A percentile compares a stretch with the other conserved stretches of the same genome.
Conservation (phyloP, 1,139 yeast genomes). For the Nematodospora anomalae region DNA sequence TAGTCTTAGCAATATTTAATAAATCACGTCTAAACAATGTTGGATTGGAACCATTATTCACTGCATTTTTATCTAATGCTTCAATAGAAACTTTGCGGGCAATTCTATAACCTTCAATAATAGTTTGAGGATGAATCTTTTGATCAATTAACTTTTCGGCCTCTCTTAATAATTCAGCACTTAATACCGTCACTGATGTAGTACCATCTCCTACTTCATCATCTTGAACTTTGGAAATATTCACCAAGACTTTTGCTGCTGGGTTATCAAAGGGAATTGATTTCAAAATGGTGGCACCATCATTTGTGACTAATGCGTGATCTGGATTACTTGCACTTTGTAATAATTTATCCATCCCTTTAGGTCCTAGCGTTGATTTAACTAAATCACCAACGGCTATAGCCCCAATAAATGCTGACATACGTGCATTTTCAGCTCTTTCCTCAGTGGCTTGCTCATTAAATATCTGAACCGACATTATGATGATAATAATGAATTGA, state of each 20-base stretch:
- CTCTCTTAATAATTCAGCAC: constrained; percentile 90
- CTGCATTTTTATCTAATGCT: constrained; percentile 77
- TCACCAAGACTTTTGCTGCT: constrained; percentile 95
- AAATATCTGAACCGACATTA: constrained; percentile 82
- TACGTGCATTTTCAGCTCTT: constrained; percentile 95
- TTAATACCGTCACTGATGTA: constrained; percentile 93
- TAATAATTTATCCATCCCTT: constrained; percentile 95
- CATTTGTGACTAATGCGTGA: constrained; percentile 83
- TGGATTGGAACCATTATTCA: constrained; percentile 65
- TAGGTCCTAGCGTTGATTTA: constrained; percentile 94
- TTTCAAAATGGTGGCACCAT: constrained; percentile 95
- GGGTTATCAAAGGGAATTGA: constrained; percentile 96
- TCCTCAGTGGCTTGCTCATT: constrained; percentile 98
- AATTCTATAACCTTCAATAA: constrained; percentile 91
- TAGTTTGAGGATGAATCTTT: constrained; percentile 96
- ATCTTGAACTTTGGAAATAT: constrained; percentile 95
- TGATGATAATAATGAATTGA: neutral
- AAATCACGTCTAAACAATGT: constrained; percentile 75
- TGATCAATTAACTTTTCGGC: constrained; percentile 92
- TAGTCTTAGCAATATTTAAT: constrained; percentile 85
- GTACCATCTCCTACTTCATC: constrained; percentile 99
- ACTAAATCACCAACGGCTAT: constrained; percentile 98
- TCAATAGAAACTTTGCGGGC: constrained; percentile 80
- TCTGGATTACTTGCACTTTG: constrained; percentile 81
- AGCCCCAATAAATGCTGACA: constrained; percentile 97